These are phyloP conservation scores for Colletotrichum sp. DNA, from an alignment of 2,329 filamentous ascomycete genomes.

Conservation along the genomic window DNA sequence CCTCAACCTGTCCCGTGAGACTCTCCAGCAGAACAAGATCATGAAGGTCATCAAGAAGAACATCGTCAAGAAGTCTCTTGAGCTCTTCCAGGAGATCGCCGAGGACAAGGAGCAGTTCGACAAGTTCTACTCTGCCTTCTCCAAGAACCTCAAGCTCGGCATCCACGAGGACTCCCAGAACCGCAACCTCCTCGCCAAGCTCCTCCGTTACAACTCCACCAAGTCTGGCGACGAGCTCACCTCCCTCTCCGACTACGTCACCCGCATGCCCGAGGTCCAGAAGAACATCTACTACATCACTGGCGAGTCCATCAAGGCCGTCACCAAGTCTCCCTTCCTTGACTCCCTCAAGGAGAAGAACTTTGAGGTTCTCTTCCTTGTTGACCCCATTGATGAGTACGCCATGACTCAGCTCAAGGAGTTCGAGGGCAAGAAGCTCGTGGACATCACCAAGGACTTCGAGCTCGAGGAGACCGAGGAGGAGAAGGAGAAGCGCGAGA, in stretches of 20 bases:
- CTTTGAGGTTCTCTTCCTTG: slow-evolving; percentile 99
- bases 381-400: slow-evolving; percentile 99
- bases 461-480: slow-evolving; percentile 99
- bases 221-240: slow-evolving; percentile 97
- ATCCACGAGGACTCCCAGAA: slow-evolving; percentile 99
- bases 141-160: slow-evolving; percentile 99
- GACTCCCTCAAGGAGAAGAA: slow-evolving; percentile 98
- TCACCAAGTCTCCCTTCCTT: slow-evolving; percentile 97
- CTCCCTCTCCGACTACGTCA: slow-evolving; percentile 96
- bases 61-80: slow-evolving; percentile 99
- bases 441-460: slow-evolving; percentile 99
- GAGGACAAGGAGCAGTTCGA: slow-evolving; percentile 99
- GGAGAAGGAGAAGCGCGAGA: slow-evolving; percentile 96
- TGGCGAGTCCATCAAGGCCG: slow-evolving; percentile 98
- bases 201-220: slow-evolving; percentile 98
- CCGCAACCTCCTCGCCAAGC: slow-evolving; percentile 90
- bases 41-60: slow-evolving; percentile 99
- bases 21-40: slow-evolving; percentile 99
- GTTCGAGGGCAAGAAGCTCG: slow-evolving; percentile 99
- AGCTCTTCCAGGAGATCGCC: slow-evolving; percentile 98
- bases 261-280: slow-evolving; percentile 99
- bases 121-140: slow-evolving; percentile 99
- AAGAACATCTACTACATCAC: slow-evolving; percentile 99
- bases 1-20: slow-evolving; percentile 99
- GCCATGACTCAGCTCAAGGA: slow-evolving; percentile 99